Base-by-base conservation (phyloP, 2,329 filamentous ascomycete genomes). In the Reticulascus tulasneorum region DNA sequence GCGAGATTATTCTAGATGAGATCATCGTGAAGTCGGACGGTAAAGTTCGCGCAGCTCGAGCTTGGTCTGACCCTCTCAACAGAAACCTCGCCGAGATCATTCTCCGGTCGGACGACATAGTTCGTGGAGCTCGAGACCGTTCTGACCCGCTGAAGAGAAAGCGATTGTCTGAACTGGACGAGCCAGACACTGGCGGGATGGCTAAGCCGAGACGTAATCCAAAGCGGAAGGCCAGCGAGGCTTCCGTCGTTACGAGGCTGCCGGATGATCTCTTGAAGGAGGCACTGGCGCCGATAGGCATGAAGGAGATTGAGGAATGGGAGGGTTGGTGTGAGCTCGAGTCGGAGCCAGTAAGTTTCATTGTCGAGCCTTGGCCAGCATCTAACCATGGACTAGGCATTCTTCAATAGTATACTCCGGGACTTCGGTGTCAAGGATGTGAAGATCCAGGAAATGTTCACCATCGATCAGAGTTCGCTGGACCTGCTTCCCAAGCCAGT, bases 381-480 rank as follows among this genome's bases (percentile, higher is more conserved):
- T 24, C 28, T 35, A 10, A 27, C 10, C 20, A 9, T 30, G 4
- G 23, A 20, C 33, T 15, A 89, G 86, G 82, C 78, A 19, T 82
- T 90, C 50, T 96, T 97, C 67, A 93, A 89, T 51, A 78, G 80
- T 24, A 91, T 97, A 57, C 69, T 97, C 4, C 73, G 75, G 22
- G 81, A 89, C 31, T 79, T 93, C 41, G 89, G 89, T 16, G 84
- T 93, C 5, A 66, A 74, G 37, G 77, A 81, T 33, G 74, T 89
- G 40, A 84, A 80, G 46, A 75, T 91, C 1, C 77, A 85, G 42
- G 90, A 97, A 54, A 69, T 95, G 2, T 77, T 88, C 42, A 72
- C 75, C 22, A 64, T 94, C 13, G 86, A 94, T 38, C 71, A 81
- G 43, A 73, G 77, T 8, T 72, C 73, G 35, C 64, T 89, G 20